phyloP scores from a whole-genome alignment of 148 eudicot genomes.

The Vaccinium myrtillus region DNA sequence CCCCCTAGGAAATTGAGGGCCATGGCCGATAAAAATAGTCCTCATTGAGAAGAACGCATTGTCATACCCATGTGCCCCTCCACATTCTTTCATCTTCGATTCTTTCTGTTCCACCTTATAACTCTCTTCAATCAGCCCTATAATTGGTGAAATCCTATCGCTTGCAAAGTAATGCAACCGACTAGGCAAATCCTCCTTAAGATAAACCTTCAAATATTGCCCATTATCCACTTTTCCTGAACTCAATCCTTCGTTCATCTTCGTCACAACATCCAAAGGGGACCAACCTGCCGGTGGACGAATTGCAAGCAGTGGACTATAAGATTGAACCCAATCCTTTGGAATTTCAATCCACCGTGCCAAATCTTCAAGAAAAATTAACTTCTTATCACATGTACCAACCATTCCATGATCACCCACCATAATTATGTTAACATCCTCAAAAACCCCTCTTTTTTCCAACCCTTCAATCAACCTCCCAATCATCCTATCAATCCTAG shows the following conservation, averaged over 20 bases:
- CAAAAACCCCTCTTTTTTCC: slow-evolving; percentile 77
- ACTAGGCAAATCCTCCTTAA: slow-evolving; percentile 75
- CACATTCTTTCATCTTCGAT: slow-evolving; percentile 61
- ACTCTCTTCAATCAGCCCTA: slow-evolving; percentile 75
- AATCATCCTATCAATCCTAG: slow-evolving; percentile 61
- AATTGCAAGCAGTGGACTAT: slow-evolving; percentile 75
- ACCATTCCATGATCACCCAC: slow-evolving; percentile 98
- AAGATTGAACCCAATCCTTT: slow-evolving; percentile 65
- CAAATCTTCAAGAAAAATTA: slow-evolving; percentile 69
- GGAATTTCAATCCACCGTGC: slow-evolving; percentile 65
- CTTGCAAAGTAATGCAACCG: slow-evolving; percentile 71
- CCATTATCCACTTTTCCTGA: slow-evolving; percentile 75
- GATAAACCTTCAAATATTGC: slow-evolving; percentile 55
- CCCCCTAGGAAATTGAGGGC: slow-evolving; percentile 70
- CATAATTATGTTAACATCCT: slow-evolving; percentile 73
- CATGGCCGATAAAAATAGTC: slow-evolving; percentile 74
- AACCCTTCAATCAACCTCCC: slow-evolving; percentile 77
- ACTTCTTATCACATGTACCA: slow-evolving; percentile 84
- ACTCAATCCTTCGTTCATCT: slow-evolving; percentile 73
- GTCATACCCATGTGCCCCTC: slow-evolving; percentile 95
- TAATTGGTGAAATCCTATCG: slow-evolving; percentile 74
- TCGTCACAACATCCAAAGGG: slow-evolving; percentile 48
- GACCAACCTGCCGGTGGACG: slow-evolving; percentile 49
- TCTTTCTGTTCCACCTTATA: slow-evolving; percentile 69
- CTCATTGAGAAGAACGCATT: slow-evolving; percentile 92